Evolutionary conservation across 495 filamentous ascomycete genomes (phyloP), one percentile per base, ranked within the genome.

Genomic region (Aspergillus egyptiacus): DNA sequence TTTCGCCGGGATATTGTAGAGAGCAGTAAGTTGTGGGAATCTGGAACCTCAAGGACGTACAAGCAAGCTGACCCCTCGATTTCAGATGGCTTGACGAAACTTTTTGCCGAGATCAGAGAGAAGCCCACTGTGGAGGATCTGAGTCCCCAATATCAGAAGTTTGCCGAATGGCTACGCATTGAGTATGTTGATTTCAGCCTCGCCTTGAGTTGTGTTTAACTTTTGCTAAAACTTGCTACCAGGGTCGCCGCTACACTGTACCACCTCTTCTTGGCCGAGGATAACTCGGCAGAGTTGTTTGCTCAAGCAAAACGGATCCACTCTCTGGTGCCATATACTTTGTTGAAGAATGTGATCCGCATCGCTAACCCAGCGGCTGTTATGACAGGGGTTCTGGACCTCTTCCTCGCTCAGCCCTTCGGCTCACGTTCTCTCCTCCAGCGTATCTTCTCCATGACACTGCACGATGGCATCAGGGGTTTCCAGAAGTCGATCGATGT

Each of bases 91-190:
- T 74, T 98, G 44, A 94, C 91, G 1, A 93, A 88, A 62, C 82
- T 98, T 17, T 96, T 98, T 66, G 74, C 82, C 48, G 93, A 96
- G 65, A 94, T 98, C 61, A 82, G 83, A 51, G 83, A 87, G 41
- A 96, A 97, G 70, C 67, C 85, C 32, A 86, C 76, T 13, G 88
- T 98, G 38, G 77, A 80, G 52, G 90, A 97, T 54, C 77, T 98
- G 18, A 91, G 85, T 57, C 79, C 93, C 22, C 90, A 97, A 63
- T 98, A 97, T 63, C 86, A 93, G 58, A 97, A 97, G 60, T 98
- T 98, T 60, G 91, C 91, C 22, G 93, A 98, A 66, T 98, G 93
- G 93, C 73, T 97, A 39, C 84, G 94, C 22, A 98, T 98, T 58
- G 93, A 98, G 74, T 79, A 62, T 46, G 70, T 66, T n/a, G 22